phyloP scores from a whole-genome alignment of 306 rosid genomes.

The Leucaena leucocephala region DNA sequence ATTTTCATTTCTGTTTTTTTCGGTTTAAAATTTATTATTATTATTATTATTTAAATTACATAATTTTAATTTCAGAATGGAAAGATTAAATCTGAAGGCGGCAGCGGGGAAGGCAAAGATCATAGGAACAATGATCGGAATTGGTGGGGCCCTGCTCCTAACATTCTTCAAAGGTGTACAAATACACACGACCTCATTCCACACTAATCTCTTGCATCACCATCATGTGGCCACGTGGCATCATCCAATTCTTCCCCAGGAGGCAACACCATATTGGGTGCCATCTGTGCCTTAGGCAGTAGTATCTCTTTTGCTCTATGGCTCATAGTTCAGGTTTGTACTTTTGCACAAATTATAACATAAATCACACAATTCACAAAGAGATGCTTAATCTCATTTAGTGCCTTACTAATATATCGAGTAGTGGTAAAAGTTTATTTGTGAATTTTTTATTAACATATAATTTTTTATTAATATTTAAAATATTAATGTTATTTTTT shows the following conservation, averaged over 20 bases:
- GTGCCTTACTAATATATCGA: too few relatives aligned
- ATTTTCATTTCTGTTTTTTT: background rate
- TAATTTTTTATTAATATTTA: too few relatives aligned
- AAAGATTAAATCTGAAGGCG: slow-evolving; percentile 42
- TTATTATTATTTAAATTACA: too few relatives aligned
- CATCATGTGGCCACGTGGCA: background rate
- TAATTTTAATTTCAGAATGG: slow-evolving; percentile 22
- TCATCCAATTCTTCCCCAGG: background rate
- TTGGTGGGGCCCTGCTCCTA: slow-evolving; percentile 61
- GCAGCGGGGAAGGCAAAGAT: slow-evolving; percentile 53
- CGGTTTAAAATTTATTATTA: too few relatives aligned
- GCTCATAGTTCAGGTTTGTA: slow-evolving; percentile 55
- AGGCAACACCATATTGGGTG: background rate
- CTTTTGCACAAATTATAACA: background rate
- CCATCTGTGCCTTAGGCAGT: slow-evolving; percentile 25
- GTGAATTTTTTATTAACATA: too few relatives aligned
- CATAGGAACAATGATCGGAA: slow-evolving; percentile 44
- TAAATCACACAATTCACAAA: too few relatives aligned
- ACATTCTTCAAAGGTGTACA: slow-evolving; percentile 54
- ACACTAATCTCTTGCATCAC: slow-evolving; percentile 34
- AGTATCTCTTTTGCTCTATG: slow-evolving; percentile 42
- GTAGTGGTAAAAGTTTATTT: too few relatives aligned
- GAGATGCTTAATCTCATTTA: too few relatives aligned
- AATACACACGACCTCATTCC: slow-evolving; percentile 33
- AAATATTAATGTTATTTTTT: too few relatives aligned